Conservation (phyloP, 1,139 yeast species). For the Hyphopichia fennica region DNA sequence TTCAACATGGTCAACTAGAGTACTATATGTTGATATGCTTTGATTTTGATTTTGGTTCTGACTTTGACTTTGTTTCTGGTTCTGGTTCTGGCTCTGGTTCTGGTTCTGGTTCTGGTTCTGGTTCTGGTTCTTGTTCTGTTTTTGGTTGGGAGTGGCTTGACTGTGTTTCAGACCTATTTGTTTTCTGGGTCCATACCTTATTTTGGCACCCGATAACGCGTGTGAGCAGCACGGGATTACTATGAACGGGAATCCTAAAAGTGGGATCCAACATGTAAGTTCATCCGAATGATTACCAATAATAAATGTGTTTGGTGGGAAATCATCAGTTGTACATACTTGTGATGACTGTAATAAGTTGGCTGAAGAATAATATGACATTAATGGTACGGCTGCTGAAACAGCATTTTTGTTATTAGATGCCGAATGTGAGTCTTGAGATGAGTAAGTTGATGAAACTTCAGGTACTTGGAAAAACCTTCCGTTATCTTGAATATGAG, state of each 20-base stretch:
- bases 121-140: background rate
- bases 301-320: constrained; percentile 69
- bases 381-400: constrained; percentile 23
- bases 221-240: constrained; percentile 97
- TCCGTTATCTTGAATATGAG: constrained; percentile 59
- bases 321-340: constrained; percentile 65
- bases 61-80: constrained; percentile 1
- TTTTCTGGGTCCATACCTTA: constrained; percentile 55
- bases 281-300: constrained; percentile 97
- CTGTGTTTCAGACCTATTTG: background rate
- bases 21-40: constrained; percentile 68
- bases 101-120: constrained; percentile 6
- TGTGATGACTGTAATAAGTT: constrained; percentile 54
- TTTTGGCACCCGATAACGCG: constrained; percentile 71
- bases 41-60: constrained; percentile 7
- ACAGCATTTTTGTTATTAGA: background rate
- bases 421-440: constrained; percentile 2
- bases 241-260: constrained; percentile 81
- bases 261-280: constrained; percentile 92
- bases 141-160: background rate
- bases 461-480: constrained; percentile 53
- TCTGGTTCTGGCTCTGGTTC: constrained; percentile 7
- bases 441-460: constrained; percentile 11
- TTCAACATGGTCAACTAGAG: constrained; percentile 82
- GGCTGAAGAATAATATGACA: constrained; percentile 48